phyloP scores from a whole-genome alignment of 441 rosid genomes.

The Brassica balearica region DNA sequence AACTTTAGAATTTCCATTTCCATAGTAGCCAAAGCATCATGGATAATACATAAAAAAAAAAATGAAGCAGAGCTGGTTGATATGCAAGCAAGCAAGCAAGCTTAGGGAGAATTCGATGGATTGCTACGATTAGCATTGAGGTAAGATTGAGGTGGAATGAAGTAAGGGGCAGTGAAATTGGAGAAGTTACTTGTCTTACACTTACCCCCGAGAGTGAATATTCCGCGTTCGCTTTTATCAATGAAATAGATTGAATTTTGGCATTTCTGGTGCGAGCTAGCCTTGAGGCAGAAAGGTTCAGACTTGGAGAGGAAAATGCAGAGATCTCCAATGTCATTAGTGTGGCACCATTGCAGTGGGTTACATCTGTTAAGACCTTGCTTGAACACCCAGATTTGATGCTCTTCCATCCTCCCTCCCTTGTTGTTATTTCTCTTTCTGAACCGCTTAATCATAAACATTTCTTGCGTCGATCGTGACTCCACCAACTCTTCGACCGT shows the following conservation, averaged over 20 bases:
- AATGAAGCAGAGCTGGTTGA: neutral
- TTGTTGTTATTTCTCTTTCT: neutral
- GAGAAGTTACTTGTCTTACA: neutral
- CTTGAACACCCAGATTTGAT: neutral
- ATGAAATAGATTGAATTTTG: neutral
- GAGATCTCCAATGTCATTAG: neutral
- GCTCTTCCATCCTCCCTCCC: conserved; percentile 1
- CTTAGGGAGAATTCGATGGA: neutral
- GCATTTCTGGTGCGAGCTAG: neutral
- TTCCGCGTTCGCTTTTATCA: neutral
- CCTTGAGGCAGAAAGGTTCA: neutral
- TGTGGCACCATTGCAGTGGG: neutral
- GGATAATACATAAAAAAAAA: neutral
- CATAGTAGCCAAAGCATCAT: neutral
- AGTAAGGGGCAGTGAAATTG: neutral
- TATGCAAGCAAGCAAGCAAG: neutral
- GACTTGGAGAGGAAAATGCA: neutral
- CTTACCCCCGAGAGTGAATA: neutral
- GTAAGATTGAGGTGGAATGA: neutral
- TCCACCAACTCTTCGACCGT: neutral
- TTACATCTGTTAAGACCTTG: neutral
- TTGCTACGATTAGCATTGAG: neutral
- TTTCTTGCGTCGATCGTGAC: neutral
- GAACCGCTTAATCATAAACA: neutral
- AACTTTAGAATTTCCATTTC: neutral